phyloP scores from a whole-genome alignment of 2,329 filamentous ascomycete species.

The Ophiostoma ips region DNA sequence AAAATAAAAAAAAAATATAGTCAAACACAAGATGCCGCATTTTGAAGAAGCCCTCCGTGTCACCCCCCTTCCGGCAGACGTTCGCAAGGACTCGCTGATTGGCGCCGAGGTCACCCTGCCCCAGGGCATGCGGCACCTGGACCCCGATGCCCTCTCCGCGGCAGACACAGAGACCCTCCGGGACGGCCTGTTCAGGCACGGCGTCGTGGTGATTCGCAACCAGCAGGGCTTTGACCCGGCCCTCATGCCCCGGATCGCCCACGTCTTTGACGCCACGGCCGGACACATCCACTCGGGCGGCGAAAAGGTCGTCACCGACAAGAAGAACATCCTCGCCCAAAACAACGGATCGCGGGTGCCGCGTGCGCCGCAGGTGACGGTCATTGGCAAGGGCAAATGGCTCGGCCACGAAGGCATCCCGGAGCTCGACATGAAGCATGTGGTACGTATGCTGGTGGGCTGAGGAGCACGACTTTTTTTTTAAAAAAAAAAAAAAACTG shows the following conservation, averaged over 20 bases:
- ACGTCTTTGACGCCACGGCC: background rate
- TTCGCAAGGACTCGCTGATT: background rate
- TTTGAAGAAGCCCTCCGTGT: background rate
- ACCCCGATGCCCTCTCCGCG: background rate
- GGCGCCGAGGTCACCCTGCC: background rate
- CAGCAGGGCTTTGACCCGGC: background rate
- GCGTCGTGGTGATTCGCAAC: background rate
- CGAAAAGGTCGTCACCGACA: background rate
- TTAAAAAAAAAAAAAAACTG: background rate
- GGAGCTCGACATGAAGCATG: background rate
- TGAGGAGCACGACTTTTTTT: too few relatives aligned
- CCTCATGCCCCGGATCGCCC: background rate
- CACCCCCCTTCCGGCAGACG: background rate
- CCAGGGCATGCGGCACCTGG: background rate
- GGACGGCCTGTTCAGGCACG: background rate
- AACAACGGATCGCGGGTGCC: background rate
- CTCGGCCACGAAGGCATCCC: background rate
- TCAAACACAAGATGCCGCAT: background rate
- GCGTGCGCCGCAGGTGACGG: background rate
- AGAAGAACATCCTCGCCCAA: background rate
- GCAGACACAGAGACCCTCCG: background rate
- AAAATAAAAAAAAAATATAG: too few relatives aligned
- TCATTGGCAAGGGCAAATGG: background rate
- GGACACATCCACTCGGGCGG: background rate
- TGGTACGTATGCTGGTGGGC: background rate